A percentile compares a stretch with the other conserved stretches of the same genome.
Evolutionary conservation across 2,329 filamentous ascomycete species (phyloP).

Genomic region (Fusarium marasasianum): DNA sequence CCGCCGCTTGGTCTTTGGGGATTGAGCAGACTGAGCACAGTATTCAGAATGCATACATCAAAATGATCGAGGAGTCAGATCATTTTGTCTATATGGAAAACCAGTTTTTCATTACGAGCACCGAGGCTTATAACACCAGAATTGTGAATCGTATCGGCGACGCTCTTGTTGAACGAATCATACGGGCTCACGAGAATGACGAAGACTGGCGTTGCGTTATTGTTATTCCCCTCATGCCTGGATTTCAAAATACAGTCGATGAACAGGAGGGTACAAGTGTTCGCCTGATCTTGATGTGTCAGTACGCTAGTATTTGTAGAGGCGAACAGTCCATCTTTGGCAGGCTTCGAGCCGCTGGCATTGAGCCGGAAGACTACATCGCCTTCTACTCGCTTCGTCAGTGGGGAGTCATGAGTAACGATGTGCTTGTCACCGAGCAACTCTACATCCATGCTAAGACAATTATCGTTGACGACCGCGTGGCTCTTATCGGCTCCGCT

Average conservation of each 20-base stretch:
- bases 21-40: slow-evolving; percentile 90
- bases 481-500: slow-evolving; percentile 93
- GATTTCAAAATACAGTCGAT: slow-evolving; percentile 96
- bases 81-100: slow-evolving; percentile 99
- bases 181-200: slow-evolving; percentile 81
- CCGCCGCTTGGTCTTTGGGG: slow-evolving; percentile 90
- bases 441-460: slow-evolving; percentile 98
- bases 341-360: slow-evolving; percentile 78
- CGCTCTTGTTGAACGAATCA: slow-evolving; percentile 90
- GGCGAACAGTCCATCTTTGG: slow-evolving; percentile 94
- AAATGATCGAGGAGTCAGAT: slow-evolving; percentile 93
- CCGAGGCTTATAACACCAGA: slow-evolving; percentile 84
- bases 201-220: slow-evolving; percentile 93
- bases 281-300: slow-evolving; percentile 94
- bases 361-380: slow-evolving; percentile 95
- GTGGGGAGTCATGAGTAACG: slow-evolving; percentile 90
- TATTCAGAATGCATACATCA: slow-evolving; percentile 94
- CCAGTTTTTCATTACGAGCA: slow-evolving; percentile 97
- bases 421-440: slow-evolving; percentile 90
- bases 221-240: slow-evolving; percentile 95
- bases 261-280: slow-evolving; percentile 94
- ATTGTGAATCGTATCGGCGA: slow-evolving; percentile 96
- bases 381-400: slow-evolving; percentile 92
- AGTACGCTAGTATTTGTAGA: slow-evolving; percentile 94
- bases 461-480: slow-evolving; percentile 93